Conservation (phyloP, 2,329 filamentous ascomycete species). For the Fusarium sp. region DNA sequence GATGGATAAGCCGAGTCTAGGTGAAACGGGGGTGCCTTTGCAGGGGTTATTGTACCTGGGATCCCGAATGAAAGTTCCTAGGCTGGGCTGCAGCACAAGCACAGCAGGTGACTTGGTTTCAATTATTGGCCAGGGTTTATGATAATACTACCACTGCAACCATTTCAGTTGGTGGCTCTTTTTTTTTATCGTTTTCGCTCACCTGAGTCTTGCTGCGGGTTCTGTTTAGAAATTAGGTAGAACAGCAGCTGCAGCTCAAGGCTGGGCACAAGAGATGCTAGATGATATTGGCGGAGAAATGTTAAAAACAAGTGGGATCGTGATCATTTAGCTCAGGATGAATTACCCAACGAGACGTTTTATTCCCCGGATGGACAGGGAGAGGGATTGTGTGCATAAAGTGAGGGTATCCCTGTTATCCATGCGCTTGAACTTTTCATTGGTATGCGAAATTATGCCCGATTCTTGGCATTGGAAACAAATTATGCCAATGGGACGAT, state of each 20-base stretch:
- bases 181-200: constrained; percentile 20
- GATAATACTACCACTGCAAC: constrained; percentile 28
- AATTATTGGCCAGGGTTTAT: constrained; percentile 22
- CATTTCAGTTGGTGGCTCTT: constrained; percentile 14
- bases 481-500: constrained; percentile 1
- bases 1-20: constrained; percentile 29
- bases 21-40: constrained; percentile 26
- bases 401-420: constrained; percentile 21
- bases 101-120: constrained; percentile 24
- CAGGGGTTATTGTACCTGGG: constrained; percentile 19
- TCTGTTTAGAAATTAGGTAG: constrained; percentile 3
- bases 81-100: constrained; percentile 20
- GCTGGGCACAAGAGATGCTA: neutral
- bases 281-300: constrained; percentile 15
- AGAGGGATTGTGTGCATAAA: constrained; percentile 13
- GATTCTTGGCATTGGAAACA: constrained; percentile 6
- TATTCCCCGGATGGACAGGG: constrained; percentile 12
- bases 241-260: constrained; percentile 5
- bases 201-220: neutral
- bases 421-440: constrained; percentile 10
- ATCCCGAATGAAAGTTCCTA: neutral
- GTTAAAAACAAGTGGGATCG: neutral
- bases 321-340: constrained; percentile 18
- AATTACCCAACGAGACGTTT: neutral
- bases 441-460: constrained; percentile 18